Percentiles rank a stretch among this genome's conserved stretches.
phyloP scores from a whole-genome alignment of 768 basidiomycete species.

The Lentinula edodes region DNA sequence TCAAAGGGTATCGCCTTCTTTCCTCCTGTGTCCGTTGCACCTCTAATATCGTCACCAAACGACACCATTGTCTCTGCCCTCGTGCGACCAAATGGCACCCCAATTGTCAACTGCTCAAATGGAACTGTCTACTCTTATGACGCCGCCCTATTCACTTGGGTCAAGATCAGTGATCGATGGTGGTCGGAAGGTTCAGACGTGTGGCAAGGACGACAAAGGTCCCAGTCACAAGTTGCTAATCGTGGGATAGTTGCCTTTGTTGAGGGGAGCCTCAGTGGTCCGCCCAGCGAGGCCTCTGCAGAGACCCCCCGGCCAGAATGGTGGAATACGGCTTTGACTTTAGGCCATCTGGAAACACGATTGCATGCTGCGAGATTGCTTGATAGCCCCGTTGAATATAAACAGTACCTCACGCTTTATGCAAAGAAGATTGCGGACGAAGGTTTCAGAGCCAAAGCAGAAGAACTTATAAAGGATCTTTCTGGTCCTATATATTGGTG shows the following conservation, averaged over 20 bases:
- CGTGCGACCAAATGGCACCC: constrained; percentile 76
- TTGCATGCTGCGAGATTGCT: constrained; percentile 68
- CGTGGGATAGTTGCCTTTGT: constrained; percentile 53
- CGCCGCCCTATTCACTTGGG: constrained; percentile 56
- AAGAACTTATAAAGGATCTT: constrained; percentile 87
- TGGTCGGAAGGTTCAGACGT: constrained; percentile 79
- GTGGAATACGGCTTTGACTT: constrained; percentile 79
- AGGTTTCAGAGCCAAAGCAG: constrained; percentile 81
- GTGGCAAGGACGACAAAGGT: constrained; percentile 71
- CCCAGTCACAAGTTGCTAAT: constrained; percentile 28
- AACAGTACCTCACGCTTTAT: constrained; percentile 67
- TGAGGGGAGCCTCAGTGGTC: constrained; percentile 38
- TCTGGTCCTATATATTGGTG: constrained; percentile 89
- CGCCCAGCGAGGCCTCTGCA: constrained; percentile 27
- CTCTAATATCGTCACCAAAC: constrained; percentile 55
- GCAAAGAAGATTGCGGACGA: constrained; percentile 86
- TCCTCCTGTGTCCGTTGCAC: constrained; percentile 54
- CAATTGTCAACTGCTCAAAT: constrained; percentile 70
- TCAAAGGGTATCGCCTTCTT: constrained; percentile 62
- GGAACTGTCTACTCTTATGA: constrained; percentile 84
- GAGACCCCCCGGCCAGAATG: constrained; percentile 58
- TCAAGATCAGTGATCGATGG: constrained; percentile 76
- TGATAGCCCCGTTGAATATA: constrained; percentile 84
- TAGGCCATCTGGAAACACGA: constrained; percentile 85
- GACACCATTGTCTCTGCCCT: constrained; percentile 55